These are phyloP conservation scores for Morella rubra DNA, from an alignment of 306 rosid genomes.

Conservation along the genomic window DNA sequence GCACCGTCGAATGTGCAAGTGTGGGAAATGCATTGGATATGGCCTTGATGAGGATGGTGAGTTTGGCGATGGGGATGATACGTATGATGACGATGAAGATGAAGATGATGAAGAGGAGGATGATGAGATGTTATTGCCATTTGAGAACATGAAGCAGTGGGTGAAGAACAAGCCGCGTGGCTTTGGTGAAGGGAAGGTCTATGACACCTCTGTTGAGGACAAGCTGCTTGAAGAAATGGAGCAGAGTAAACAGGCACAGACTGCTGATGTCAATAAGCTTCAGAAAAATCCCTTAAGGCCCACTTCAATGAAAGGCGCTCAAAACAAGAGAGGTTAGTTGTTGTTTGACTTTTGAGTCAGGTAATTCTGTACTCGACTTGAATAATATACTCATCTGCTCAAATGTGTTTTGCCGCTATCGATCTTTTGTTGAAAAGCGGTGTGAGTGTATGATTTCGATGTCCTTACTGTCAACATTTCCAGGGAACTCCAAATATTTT, in stretches of 20 bases:
- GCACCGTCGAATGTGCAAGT: no score
- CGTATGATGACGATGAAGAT: constrained; percentile 11
- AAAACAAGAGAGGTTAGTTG: constrained; percentile 47
- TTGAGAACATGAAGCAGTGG: constrained; percentile 62
- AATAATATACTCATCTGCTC: neutral
- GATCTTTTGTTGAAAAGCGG: neutral
- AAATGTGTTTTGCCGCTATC: neutral
- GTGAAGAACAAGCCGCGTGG: constrained; percentile 64
- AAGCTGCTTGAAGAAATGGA: constrained; percentile 73
- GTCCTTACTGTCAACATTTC: neutral
- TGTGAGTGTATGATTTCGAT: neutral
- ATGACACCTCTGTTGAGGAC: constrained; percentile 80
- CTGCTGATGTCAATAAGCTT: constrained; percentile 53
- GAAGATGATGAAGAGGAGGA: constrained; percentile 36
- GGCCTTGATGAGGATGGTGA: constrained; percentile 34
- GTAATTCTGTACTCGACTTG: neutral
- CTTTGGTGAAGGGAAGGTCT: constrained; percentile 74
- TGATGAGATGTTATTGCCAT: constrained; percentile 42
- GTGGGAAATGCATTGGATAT: constrained; percentile 16
- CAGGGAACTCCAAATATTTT: no score
- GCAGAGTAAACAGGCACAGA: constrained; percentile 51
- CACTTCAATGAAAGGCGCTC: constrained; percentile 19
- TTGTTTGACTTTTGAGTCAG: neutral
- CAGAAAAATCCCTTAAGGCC: constrained; percentile 32
- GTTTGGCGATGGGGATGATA: constrained; percentile 22